Evolutionary conservation across 768 basidiomycete genomes (phyloP).

Genomic region (Steccherinum ochraceum): DNA sequence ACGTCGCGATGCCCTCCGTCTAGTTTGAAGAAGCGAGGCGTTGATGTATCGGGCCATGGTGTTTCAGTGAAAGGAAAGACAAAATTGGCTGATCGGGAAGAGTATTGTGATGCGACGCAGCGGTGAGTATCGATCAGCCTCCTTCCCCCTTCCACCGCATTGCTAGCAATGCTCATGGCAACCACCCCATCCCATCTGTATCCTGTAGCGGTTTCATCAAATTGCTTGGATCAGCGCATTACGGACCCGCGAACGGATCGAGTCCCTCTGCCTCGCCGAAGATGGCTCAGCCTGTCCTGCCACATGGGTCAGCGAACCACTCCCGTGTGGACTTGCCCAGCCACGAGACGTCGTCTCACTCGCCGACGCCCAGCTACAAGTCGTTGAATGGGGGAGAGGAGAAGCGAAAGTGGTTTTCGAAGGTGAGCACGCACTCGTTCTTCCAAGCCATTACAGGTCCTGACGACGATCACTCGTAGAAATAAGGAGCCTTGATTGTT

Average conservation of each 20-base stretch:
- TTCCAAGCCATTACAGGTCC: too few relatives aligned
- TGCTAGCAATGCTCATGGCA: background rate
- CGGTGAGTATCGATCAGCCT: slow-evolving; percentile 6
- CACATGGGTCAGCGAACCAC: background rate
- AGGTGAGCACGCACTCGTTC: too few relatives aligned
- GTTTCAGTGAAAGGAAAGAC: slow-evolving; percentile 7
- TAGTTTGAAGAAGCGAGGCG: slow-evolving; percentile 10
- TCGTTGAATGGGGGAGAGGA: background rate
- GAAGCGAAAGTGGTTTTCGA: background rate
- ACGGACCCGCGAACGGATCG: too few relatives aligned
- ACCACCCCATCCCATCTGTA: background rate
- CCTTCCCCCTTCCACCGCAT: too few relatives aligned
- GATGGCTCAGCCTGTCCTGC: too few relatives aligned
- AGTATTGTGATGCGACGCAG: slow-evolving; percentile 14
- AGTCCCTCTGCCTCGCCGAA: background rate
- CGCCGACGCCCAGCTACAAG: background rate
- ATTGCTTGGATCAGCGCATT: slow-evolving; percentile 4
- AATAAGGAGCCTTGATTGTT: too few relatives aligned
- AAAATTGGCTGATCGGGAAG: slow-evolving; percentile 8
- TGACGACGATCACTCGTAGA: too few relatives aligned
- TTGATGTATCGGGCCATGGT: slow-evolving; percentile 10
- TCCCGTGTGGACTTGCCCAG: background rate
- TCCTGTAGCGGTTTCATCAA: slow-evolving; percentile 11
- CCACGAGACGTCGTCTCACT: background rate
- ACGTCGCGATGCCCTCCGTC: background rate